Evolutionary conservation across 2,329 filamentous ascomycete species (phyloP), one percentile per base, ranked within the genome.

Genomic region (Neurospora sp.): DNA sequence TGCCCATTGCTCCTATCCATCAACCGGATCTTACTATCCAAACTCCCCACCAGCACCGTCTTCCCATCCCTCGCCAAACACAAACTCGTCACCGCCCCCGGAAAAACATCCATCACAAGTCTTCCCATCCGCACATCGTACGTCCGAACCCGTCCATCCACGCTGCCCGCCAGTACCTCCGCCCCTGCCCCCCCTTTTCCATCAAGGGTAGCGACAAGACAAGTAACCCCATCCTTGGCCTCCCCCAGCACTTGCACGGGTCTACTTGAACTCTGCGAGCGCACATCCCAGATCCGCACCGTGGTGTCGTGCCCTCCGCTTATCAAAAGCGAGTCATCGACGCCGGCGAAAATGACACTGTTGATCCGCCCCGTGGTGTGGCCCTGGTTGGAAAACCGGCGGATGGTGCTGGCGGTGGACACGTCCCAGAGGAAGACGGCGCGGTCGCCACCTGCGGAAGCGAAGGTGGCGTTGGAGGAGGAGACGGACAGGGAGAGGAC

Each of bases 361-460:
- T 97, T 96, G 69, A 98, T 85, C 39, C 93, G 84, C 66, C 88
- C 87, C 7, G 52, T 62, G 2, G 84, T 85, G 80, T 96, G 92
- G 0, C 90, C 91, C 42, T 78, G 58, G 4, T 73, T 78, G 70
- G 85, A 86, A 80, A 95, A 96, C 38, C 96, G 86, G 28, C 92
- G 87, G 36, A 91, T 82, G 4, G 95, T 97, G 75, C 87, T 85
- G 19, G 91, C 93, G 2, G 90, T 91, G 66, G 90, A 85, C 0
- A 98, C 96, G 80, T 99, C 96, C 96, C 96, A 98, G 5, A 97
- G 85, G 78, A 97, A 97, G 0, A 97, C 93, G 72, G 87, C 86
- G 75, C 95, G 92, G 82, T 99, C 96, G 71, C 96, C 96, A 74
- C 96, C 96, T 1, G 89, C 87, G n/a, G 90, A 94, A 10, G 90